A percentile compares a stretch with the other conserved stretches of the same genome.
Conservation (phyloP, 1,139 yeast genomes). For the Hyphopichia pseudoburtonii region DNA sequence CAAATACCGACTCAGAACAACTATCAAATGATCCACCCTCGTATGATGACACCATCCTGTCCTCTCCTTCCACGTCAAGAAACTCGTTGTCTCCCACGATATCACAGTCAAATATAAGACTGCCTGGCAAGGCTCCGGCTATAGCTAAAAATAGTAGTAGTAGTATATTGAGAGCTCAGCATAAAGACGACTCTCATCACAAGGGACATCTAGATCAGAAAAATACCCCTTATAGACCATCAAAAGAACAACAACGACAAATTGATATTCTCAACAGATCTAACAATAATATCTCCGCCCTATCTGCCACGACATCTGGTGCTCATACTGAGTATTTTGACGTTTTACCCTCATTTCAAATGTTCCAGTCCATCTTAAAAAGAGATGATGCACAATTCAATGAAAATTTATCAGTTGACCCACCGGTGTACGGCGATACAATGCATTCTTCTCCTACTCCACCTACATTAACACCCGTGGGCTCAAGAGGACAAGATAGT, state of each 20-base stretch:
- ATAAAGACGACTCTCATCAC: constrained; percentile 6
- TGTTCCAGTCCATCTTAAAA: constrained; percentile 57
- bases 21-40: constrained; percentile 11
- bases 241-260: constrained; percentile 35
- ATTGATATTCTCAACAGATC: constrained; percentile 22
- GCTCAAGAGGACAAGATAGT: constrained; percentile 6
- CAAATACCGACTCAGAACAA: too few relatives aligned
- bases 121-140: constrained; percentile 5
- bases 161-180: constrained; percentile 5
- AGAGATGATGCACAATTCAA: constrained; percentile 45
- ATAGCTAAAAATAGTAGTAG: constrained; percentile 6
- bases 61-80: constrained; percentile 3
- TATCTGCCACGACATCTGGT: constrained; percentile 26
- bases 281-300: constrained; percentile 14
- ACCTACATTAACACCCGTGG: constrained; percentile 18
- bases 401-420: constrained; percentile 35
- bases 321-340: constrained; percentile 50
- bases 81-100: neutral
- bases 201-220: neutral
- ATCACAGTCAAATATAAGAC: neutral
- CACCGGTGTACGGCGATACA: constrained; percentile 44
- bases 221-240: constrained; percentile 32
- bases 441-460: constrained; percentile 30
- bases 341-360: constrained; percentile 62
- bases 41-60: constrained; percentile 10